A percentile compares a stretch with the other conserved stretches of the same genome.
These are phyloP conservation scores for Podaxis sp. DNA, from an alignment of 768 basidiomycete genomes.

Conservation along the genomic window DNA sequence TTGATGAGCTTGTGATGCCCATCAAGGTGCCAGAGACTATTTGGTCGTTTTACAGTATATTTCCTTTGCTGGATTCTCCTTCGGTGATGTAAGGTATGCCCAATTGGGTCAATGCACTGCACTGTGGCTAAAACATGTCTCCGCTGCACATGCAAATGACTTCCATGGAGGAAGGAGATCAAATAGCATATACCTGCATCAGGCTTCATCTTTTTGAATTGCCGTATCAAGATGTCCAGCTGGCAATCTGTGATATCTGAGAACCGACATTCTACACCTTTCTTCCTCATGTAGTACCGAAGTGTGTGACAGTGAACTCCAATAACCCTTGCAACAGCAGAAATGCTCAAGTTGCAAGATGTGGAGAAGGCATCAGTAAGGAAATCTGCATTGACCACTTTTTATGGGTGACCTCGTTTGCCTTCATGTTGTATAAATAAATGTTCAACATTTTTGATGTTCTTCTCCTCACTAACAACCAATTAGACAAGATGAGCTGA, in stretches of 20 bases:
- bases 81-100: not conserved
- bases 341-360: not conserved
- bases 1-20: conserved; percentile 34
- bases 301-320: not conserved
- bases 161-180: not conserved
- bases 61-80: not conserved
- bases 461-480: not conserved
- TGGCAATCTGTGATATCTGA: not conserved
- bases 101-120: not conserved
- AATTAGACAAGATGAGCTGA: not conserved
- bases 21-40: conserved; percentile 33
- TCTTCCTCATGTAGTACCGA: not conserved
- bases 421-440: not conserved
- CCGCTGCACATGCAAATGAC: not conserved
- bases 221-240: not conserved
- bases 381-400: not conserved
- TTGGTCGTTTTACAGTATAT: conserved; percentile 19
- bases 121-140: not conserved
- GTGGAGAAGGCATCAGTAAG: not conserved
- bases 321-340: not conserved
- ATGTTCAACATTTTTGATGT: not conserved
- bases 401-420: not conserved
- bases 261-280: not conserved
- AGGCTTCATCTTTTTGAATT: not conserved
- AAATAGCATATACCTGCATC: not conserved